Evolutionary conservation across 768 basidiomycete genomes (phyloP).

Genomic region (Suillus plorans): DNA sequence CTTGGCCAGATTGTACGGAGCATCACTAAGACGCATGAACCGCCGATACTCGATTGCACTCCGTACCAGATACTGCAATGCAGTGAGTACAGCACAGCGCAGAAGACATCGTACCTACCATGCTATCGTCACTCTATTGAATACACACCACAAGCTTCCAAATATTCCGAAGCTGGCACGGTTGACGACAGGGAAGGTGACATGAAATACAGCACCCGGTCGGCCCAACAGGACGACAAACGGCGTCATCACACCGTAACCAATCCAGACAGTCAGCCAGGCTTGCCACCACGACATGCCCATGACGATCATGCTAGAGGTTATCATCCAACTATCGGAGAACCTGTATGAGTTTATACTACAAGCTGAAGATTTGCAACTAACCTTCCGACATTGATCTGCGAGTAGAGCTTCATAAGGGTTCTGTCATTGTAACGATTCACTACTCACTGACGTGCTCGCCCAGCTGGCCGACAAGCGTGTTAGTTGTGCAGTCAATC

Average conservation of each 20-base stretch:
- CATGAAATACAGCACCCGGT: slow-evolving; percentile 68
- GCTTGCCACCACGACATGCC: slow-evolving; percentile 79
- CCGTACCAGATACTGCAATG: slow-evolving; percentile 62
- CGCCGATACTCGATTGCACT: slow-evolving; percentile 73
- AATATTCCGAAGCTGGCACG: slow-evolving; percentile 70
- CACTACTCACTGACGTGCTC: slow-evolving; percentile 52
- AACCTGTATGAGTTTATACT: slow-evolving; percentile 3
- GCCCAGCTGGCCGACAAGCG: slow-evolving; percentile 42
- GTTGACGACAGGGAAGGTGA: slow-evolving; percentile 67
- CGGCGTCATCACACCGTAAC: slow-evolving; percentile 53
- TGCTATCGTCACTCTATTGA: slow-evolving; percentile 65
- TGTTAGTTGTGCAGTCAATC: neutral
- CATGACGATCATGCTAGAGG: slow-evolving; percentile 61
- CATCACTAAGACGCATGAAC: slow-evolving; percentile 66
- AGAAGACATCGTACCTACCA: slow-evolving; percentile 43
- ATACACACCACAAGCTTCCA: slow-evolving; percentile 71
- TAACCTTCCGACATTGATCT: slow-evolving; percentile 4
- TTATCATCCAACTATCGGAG: slow-evolving; percentile 60
- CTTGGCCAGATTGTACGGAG: slow-evolving; percentile 71
- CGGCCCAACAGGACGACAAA: slow-evolving; percentile 72
- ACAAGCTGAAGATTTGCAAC: neutral
- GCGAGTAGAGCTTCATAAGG: neutral
- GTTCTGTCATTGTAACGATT: neutral
- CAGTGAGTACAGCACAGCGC: slow-evolving; percentile 1
- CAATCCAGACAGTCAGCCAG: slow-evolving; percentile 71